Conservation (phyloP, 73 alveolate species). For the Stentor coeruleus region DNA sequence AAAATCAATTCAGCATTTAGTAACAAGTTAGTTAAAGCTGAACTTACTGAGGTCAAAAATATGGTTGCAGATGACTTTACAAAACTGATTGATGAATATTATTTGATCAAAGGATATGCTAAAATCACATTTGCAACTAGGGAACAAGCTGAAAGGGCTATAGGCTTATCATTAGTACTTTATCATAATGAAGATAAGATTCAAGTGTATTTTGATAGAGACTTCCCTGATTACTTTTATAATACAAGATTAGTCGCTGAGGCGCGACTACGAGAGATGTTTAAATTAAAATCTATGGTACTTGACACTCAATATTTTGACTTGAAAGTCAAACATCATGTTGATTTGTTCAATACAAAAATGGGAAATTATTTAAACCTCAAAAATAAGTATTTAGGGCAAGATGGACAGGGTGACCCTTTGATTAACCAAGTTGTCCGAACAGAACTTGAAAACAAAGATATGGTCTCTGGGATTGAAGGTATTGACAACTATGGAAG, state of each 20-base stretch:
- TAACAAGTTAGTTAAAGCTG: neutral
- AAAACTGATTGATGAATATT: neutral
- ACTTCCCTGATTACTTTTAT: constrained; percentile 4
- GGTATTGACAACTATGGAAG: neutral
- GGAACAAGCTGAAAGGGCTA: constrained; percentile 23
- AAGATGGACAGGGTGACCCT: too few species aligned
- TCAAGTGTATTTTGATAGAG: constrained; percentile 15
- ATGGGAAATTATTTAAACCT: too few species aligned
- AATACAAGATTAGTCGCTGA: neutral
- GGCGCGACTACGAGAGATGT: neutral
- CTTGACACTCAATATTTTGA: too few species aligned
- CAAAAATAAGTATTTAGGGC: too few species aligned
- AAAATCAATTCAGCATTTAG: neutral
- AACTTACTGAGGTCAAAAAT: neutral
- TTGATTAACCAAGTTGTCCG: neutral
- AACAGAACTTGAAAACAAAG: neutral
- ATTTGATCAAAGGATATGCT: neutral
- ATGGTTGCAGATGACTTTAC: neutral
- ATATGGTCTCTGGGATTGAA: neutral
- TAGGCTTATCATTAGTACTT: neutral
- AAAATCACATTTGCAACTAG: neutral
- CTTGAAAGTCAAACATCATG: neutral
- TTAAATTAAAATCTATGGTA: too few species aligned
- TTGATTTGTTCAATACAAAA: too few species aligned
- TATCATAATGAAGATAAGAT: neutral